Conservation (phyloP, 73 alveolate genomes). For the Paramecium octaurelia region DNA sequence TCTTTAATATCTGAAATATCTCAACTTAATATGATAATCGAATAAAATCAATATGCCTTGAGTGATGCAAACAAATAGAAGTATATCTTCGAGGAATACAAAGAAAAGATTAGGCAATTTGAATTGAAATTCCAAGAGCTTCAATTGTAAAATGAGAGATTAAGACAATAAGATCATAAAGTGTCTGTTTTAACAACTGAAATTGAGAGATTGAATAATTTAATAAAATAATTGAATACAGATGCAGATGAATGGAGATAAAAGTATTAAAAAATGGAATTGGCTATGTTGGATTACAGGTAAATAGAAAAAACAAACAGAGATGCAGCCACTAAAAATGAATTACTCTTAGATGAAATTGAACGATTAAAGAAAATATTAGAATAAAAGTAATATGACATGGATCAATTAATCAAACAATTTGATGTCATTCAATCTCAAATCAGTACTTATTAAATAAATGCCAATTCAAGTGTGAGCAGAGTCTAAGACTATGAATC, state of each 20-base stretch:
- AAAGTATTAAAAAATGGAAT: not conserved
- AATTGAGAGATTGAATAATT: not conserved
- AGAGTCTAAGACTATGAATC: not conserved
- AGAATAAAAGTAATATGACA: not conserved
- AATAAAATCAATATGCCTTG: not conserved
- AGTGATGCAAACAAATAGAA: not conserved
- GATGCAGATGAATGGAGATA: constrained; percentile 31
- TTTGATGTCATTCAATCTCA: not conserved
- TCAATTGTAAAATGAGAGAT: not conserved
- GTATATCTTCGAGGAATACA: not conserved
- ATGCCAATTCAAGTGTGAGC: not conserved
- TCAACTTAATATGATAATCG: not conserved
- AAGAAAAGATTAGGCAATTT: not conserved
- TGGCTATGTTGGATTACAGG: constrained; percentile 26
- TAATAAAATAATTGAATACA: not conserved
- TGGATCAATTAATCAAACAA: not conserved
- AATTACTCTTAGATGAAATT: not conserved
- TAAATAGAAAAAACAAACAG: constrained; percentile 44
- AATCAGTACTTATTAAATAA: not conserved
- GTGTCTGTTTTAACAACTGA: constrained; percentile 21
- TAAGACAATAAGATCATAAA: constrained; percentile 10
- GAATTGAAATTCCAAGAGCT: constrained; percentile 9
- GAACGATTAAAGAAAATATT: constrained; percentile 23
- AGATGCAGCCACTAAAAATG: not conserved
- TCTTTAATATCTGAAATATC: not conserved